Base-by-base conservation (phyloP, 2,329 filamentous ascomycete species). In the Monosporascus sp. region DNA sequence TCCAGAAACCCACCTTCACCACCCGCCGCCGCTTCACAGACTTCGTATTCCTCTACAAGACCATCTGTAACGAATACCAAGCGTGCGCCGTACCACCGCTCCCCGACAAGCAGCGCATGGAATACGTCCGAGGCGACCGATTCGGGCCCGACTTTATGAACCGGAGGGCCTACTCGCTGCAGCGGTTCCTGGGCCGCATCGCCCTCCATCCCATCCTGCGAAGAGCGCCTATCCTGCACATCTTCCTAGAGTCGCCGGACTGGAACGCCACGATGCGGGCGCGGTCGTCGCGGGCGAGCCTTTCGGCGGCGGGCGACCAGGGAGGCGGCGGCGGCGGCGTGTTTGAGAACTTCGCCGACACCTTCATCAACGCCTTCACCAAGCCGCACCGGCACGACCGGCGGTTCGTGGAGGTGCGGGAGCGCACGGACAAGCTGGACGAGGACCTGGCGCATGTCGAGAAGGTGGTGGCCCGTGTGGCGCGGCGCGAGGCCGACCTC, bases 41-140 rank as follows among this genome's bases (percentile, higher is more conserved):
- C 75, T 99, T 99, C 68, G 87, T 95, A 62, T 99, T 96, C 70
- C 84, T 99, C 57, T 97, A 90, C 76, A 97, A 96, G 73, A 87
- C 89, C 35, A 84, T 99, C 49, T 85, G 81, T 58, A 86, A 85
- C 68, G 92, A 97, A 69, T 97, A 90, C 65, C 90, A 91, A 55
- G 89, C 90, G 74, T 90, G 88, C 71, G 94, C 94, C 47, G 90
- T 99, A 3, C 94, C 94, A 31, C 94, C 94, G 47, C 79, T 99
- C 51, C 94, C 94, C 50, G 94, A 97, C 74, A 99, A 97, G 79
- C 93, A 97, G 78, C 95, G 95, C 73, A 96, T 99, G 89, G 91
- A 96, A 67, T 97, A 97, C 68, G 94, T 97, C 49, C 89, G 92
- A 37, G 94, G 94, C 62, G 93, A 97, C 75, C 88, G 94, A 58